These are phyloP conservation scores for Spirogloea muscicola DNA, from an alignment of 139 green algal species.

Conservation along the genomic window DNA sequence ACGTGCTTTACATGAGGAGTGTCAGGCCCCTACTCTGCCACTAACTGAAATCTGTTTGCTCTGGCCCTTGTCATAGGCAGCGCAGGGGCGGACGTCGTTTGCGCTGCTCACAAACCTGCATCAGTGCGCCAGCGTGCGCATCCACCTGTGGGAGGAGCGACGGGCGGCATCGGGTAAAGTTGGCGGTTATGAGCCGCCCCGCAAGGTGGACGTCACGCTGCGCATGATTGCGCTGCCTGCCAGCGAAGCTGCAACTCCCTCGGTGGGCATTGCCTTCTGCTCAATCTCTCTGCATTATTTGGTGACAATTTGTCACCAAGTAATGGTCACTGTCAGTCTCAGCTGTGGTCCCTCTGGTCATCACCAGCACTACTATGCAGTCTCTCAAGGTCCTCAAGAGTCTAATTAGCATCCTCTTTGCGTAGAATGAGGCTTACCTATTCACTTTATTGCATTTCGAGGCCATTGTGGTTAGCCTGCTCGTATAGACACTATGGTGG, in stretches of 20 bases:
- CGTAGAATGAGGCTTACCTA: background rate
- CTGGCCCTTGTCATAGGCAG: background rate
- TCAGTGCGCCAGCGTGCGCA: background rate
- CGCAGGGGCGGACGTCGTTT: background rate
- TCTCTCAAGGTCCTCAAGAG: background rate
- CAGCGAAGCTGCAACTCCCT: too few relatives aligned
- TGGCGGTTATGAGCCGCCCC: background rate
- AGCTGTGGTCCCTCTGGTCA: background rate
- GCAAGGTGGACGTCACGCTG: slow-evolving; percentile 3
- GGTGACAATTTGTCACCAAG: too few relatives aligned
- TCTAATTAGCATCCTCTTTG: background rate
- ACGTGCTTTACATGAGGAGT: too few relatives aligned
- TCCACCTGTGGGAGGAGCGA: slow-evolving; percentile 9
- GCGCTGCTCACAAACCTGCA: slow-evolving; percentile 9
- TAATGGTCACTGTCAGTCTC: background rate
- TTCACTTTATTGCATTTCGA: background rate
- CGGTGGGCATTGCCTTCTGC: too few relatives aligned
- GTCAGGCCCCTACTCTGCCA: too few relatives aligned
- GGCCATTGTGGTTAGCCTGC: background rate
- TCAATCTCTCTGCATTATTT: too few relatives aligned
- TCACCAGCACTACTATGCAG: background rate
- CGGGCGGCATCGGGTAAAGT: background rate
- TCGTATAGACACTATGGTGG: too few relatives aligned
- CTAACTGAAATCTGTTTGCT: background rate
- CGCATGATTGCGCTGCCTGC: slow-evolving; percentile 3